phyloP scores from a whole-genome alignment of 2,329 filamentous ascomycete genomes.

The Cercospora berteroae region DNA sequence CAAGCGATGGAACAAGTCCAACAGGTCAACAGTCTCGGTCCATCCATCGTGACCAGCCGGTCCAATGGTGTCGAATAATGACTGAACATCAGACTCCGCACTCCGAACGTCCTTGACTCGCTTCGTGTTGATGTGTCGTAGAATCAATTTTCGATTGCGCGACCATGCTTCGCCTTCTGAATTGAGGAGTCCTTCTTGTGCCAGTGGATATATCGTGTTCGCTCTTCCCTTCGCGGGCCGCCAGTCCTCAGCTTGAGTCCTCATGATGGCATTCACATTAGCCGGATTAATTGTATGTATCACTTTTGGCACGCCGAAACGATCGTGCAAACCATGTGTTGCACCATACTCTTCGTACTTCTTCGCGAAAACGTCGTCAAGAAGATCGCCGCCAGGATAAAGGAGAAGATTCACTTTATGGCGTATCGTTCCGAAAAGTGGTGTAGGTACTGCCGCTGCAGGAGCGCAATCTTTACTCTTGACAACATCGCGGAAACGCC shows the following conservation, averaged over 20 bases:
- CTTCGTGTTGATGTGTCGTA: conserved; percentile 23
- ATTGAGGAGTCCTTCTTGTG: conserved; percentile 24
- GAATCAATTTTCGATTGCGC: conserved; percentile 25
- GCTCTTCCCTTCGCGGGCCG: conserved; percentile 18
- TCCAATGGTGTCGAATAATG: conserved; percentile 23
- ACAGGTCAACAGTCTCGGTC: conserved; percentile 31
- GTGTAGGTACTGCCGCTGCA: conserved; percentile 14
- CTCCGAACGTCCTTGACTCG: conserved; percentile 21
- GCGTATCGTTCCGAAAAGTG: conserved; percentile 18
- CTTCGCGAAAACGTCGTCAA: conserved; percentile 22
- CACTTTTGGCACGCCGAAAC: conserved; percentile 19
- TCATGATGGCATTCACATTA: conserved; percentile 25
- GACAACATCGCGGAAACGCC: background rate
- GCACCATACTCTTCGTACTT: conserved; percentile 23
- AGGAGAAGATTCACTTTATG: conserved; percentile 23
- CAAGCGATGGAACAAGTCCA: conserved; percentile 35
- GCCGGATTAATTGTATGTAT: conserved; percentile 26
- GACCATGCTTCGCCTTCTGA: conserved; percentile 24
- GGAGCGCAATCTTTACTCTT: conserved; percentile 13
- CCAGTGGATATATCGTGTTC: conserved; percentile 25
- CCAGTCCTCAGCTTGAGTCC: conserved; percentile 19
- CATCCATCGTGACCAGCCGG: conserved; percentile 21
- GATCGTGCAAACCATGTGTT: conserved; percentile 22
- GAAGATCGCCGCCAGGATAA: conserved; percentile 22
- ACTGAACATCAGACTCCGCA: conserved; percentile 21